Percentiles rank a stretch among this genome's conserved stretches.
These are phyloP conservation scores for Pulveroboletus frians DNA, from an alignment of 768 basidiomycete genomes.

Conservation along the genomic window DNA sequence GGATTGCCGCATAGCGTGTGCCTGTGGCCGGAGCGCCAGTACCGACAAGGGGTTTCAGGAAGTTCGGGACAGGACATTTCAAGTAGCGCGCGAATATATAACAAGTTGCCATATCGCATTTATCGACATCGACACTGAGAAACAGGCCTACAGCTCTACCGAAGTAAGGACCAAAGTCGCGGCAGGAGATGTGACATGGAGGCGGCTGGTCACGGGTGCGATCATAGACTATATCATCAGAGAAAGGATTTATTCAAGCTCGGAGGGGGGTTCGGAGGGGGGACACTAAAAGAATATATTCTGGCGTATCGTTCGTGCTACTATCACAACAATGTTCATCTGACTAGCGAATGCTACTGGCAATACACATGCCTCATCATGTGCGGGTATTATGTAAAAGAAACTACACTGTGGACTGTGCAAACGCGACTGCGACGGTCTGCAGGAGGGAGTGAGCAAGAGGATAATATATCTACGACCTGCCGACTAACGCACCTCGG, in stretches of 20 bases:
- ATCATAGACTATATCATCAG: constrained; percentile 50
- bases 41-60: constrained; percentile 22
- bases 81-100: constrained; percentile 46
- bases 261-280: background rate
- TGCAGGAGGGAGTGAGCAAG: constrained; percentile 28
- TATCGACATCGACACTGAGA: constrained; percentile 54
- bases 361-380: constrained; percentile 1
- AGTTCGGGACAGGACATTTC: constrained; percentile 25
- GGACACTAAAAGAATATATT: constrained; percentile 12
- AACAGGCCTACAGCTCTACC: constrained; percentile 65
- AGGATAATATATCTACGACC: background rate
- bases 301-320: constrained; percentile 1
- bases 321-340: background rate
- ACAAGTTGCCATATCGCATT: constrained; percentile 48
- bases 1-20: constrained; percentile 62
- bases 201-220: constrained; percentile 38
- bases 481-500: constrained; percentile 58
- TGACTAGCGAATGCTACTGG: background rate
- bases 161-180: constrained; percentile 43
- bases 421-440: constrained; percentile 85
- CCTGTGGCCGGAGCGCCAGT: constrained; percentile 40
- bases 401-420: constrained; percentile 52
- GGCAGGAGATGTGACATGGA: constrained; percentile 37
- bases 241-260: constrained; percentile 40
- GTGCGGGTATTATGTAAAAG: background rate